Conservation (phyloP, 805 yeast genomes). For the Schwanniomyces occidentalis region DNA sequence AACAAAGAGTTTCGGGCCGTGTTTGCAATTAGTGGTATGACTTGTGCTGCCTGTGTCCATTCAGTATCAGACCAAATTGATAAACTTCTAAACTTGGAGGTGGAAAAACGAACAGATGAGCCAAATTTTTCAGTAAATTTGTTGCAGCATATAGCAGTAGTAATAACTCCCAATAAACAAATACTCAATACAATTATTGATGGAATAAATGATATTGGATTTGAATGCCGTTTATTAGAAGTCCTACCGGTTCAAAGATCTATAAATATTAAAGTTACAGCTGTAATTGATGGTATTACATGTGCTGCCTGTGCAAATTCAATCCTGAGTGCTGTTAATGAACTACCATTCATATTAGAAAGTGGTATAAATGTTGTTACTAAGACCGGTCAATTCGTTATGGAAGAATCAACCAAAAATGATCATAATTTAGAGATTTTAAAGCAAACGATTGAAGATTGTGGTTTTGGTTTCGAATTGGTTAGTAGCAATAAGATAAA, state of each 20-base stretch:
- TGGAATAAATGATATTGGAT: slow-evolving; percentile 32
- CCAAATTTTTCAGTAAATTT: slow-evolving; percentile 50
- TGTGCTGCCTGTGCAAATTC: slow-evolving; percentile 72
- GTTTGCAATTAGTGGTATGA: slow-evolving; percentile 50
- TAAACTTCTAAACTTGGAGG: slow-evolving; percentile 12
- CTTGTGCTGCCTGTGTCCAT: slow-evolving; percentile 40
- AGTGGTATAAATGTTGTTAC: slow-evolving; percentile 57
- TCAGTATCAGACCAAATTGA: slow-evolving; percentile 31
- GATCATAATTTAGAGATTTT: slow-evolving; percentile 36
- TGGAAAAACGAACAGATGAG: slow-evolving; percentile 12
- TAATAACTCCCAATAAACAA: slow-evolving; percentile 53
- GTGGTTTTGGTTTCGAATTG: slow-evolving; percentile 63
- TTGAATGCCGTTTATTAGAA: slow-evolving; percentile 54
- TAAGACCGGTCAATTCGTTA: slow-evolving; percentile 61
- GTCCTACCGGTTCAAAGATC: slow-evolving; percentile 57
- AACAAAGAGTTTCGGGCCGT: slow-evolving; percentile 45
- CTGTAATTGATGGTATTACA: slow-evolving; percentile 71
- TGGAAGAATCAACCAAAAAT: slow-evolving; percentile 41
- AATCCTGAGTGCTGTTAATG: slow-evolving; percentile 46
- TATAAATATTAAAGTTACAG: slow-evolving; percentile 51
- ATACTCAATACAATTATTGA: slow-evolving; percentile 33
- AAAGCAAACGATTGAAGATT: slow-evolving; percentile 56
- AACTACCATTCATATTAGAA: slow-evolving; percentile 53
- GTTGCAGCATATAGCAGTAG: slow-evolving; percentile 53
- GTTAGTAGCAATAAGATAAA: slow-evolving; percentile 45